A percentile compares a stretch with the other conserved stretches of the same genome.
Conservation (phyloP, 192 early-diverging fungal species). For the Lobosporangium transversale region DNA sequence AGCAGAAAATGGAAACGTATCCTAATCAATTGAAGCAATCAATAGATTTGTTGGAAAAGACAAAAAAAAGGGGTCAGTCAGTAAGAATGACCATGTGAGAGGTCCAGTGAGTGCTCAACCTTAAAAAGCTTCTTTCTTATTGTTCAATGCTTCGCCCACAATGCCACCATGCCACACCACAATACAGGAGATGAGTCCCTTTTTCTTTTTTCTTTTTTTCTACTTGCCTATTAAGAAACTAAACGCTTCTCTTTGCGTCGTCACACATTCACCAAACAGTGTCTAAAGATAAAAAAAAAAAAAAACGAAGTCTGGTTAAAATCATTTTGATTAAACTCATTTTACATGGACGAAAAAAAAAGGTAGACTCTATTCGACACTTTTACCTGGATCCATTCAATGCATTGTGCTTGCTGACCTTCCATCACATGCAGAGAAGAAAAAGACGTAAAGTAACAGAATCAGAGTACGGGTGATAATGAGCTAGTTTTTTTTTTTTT, state of each 20-base stretch:
- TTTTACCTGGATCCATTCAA: conserved; percentile 47
- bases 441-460: background rate
- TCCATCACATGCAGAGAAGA: conserved; percentile 27
- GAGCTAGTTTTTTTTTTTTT: too few relatives aligned
- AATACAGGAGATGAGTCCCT: too few relatives aligned
- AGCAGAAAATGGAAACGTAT: conserved; percentile 70
- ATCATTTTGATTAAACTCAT: background rate
- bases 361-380: background rate
- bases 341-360: background rate
- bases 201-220: background rate
- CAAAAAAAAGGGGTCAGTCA: background rate
- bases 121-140: background rate
- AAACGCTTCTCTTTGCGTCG: conserved; percentile 45
- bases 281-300: conserved; percentile 31
- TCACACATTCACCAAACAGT: conserved; percentile 62
- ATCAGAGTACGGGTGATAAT: too few relatives aligned
- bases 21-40: too few relatives aligned
- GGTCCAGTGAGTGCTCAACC: background rate
- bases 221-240: conserved; percentile 56
- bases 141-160: conserved; percentile 13
- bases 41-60: too few relatives aligned
- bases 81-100: background rate
- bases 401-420: conserved; percentile 23
- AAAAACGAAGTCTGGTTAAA: background rate
- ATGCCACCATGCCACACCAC: too few relatives aligned